Base-by-base conservation (phyloP, 768 basidiomycete genomes). In the Boletus sensibilis region DNA sequence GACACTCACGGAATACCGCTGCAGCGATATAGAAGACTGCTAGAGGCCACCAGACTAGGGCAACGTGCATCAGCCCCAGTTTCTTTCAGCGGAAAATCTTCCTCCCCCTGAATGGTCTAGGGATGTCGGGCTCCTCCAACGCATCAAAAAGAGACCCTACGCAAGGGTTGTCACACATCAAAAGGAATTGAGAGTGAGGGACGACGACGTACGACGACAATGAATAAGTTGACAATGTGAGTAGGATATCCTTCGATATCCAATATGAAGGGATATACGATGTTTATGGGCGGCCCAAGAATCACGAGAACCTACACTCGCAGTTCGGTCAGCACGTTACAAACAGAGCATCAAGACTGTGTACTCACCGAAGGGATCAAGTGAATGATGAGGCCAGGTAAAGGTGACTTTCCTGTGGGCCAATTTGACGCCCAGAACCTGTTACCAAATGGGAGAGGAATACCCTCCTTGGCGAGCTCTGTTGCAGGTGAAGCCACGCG, bases 381-480 rank as follows among this genome's bases (percentile, higher is more conserved):
- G 50, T 84, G 80, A 6, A 85, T 74, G 47, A 84, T 77, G 4
- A 84, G 74, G 0, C 81, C 83, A 0, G 82, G 81, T 25, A 84
- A 64, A 0, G 83, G 83, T 0, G 83, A 79, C 58, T 79, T 79
- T 8, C 82, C 80, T 2, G 79, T 81, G 1, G 82, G 82, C 82
- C 82, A 83, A 62, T 84, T 85, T 1, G 81, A 82, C 1, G 83
- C 83, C 83, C 82, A 83, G 61, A 85, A 81, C 25, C 67, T 75
- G 59, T 80, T 84, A 3, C 81, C 81, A 50, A 83, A 83, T 0
- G 83, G 82, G 0, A 85, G 74, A 12, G 82, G 83, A n/a, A 85
- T 71, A 1, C 83, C 83, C 63, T 83, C 83, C 57, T 85, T 85
- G 5, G 83, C 83, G 5, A 85, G 77, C 50, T 85, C 83, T 79